Percentiles rank a stretch among this genome's conserved stretches.
Conservation (phyloP, 2,329 filamentous ascomycete genomes). For the Talaromyces sp. region DNA sequence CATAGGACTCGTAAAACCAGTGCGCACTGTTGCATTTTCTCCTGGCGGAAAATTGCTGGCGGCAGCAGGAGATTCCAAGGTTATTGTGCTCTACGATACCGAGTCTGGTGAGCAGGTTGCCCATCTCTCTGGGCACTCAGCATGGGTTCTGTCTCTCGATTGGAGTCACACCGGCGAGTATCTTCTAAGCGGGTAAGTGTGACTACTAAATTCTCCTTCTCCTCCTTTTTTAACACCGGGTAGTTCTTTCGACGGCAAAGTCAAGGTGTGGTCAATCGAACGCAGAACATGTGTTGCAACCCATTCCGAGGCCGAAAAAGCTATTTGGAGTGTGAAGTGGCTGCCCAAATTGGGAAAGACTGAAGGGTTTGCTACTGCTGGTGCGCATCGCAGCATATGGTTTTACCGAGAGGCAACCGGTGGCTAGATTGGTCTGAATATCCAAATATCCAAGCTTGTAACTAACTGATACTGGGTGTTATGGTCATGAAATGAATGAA, state of each 20-base stretch:
- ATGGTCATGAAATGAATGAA: background rate
- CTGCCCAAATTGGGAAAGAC: constrained; percentile 61
- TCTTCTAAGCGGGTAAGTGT: constrained; percentile 66
- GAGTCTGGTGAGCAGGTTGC: constrained; percentile 87
- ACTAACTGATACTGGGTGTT: background rate
- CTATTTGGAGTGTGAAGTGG: constrained; percentile 81
- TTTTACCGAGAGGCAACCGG: constrained; percentile 85
- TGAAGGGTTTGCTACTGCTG: constrained; percentile 72
- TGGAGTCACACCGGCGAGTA: constrained; percentile 94
- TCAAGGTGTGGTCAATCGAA: constrained; percentile 93
- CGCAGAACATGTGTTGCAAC: constrained; percentile 81
- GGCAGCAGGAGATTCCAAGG: constrained; percentile 79
- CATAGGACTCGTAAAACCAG: constrained; percentile 75
- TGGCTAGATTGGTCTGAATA: constrained; percentile 33
- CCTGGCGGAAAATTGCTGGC: constrained; percentile 79
- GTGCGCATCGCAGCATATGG: constrained; percentile 67
- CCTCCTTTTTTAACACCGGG: constrained; percentile 14
- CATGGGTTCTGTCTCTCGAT: constrained; percentile 86
- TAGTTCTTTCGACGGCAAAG: constrained; percentile 82
- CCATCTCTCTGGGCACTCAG: constrained; percentile 71
- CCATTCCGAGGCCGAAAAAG: constrained; percentile 82
- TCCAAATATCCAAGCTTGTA: background rate
- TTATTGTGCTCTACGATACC: constrained; percentile 90
- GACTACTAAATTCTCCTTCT: background rate
- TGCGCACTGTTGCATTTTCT: constrained; percentile 82